A percentile compares a stretch with the other conserved stretches of the same genome.
These are phyloP conservation scores for Trichoderma afroharzianum DNA, from an alignment of 2,329 filamentous ascomycete species.

Conservation along the genomic window DNA sequence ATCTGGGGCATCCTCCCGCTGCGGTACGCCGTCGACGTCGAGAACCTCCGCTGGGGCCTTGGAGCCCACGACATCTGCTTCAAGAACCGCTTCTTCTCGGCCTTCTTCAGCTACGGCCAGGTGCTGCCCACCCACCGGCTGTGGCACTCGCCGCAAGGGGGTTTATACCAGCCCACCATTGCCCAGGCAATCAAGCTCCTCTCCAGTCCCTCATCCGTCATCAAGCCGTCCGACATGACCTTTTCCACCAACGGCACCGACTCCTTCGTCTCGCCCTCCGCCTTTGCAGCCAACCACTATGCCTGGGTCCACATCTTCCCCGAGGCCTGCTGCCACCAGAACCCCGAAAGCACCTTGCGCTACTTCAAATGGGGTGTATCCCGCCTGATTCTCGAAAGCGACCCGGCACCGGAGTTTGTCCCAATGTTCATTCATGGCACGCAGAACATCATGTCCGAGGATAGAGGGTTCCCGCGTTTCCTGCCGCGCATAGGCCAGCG, in stretches of 20 bases:
- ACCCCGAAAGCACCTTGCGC: constrained; percentile 71
- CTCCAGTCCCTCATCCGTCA: constrained; percentile 51
- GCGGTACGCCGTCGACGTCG: constrained; percentile 65
- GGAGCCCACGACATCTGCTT: constrained; percentile 97
- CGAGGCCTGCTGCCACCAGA: constrained; percentile 91
- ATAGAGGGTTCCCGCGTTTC: constrained; percentile 73
- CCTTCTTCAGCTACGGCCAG: constrained; percentile 87
- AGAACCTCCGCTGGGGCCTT: constrained; percentile 81
- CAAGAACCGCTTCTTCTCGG: constrained; percentile 66
- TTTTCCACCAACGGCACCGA: constrained; percentile 68
- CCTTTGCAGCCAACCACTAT: constrained; percentile 65
- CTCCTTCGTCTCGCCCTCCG: constrained; percentile 66
- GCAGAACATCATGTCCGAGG: constrained; percentile 83
- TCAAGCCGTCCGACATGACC: constrained; percentile 43
- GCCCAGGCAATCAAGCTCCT: constrained; percentile 81
- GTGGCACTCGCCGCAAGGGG: constrained; percentile 74
- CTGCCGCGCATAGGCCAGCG: constrained; percentile 70
- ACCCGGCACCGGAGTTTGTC: constrained; percentile 81
- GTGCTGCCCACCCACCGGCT: constrained; percentile 84
- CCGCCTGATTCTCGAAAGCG: constrained; percentile 82
- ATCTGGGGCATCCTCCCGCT: constrained; percentile 88
- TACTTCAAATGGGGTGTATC: constrained; percentile 99
- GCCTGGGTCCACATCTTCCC: constrained; percentile 96
- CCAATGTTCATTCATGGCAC: constrained; percentile 94
- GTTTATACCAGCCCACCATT: constrained; percentile 86